Evolutionary conservation across 805 yeast genomes (phyloP), one percentile per base, ranked within the genome.

Genomic region (Candida caryicola): DNA sequence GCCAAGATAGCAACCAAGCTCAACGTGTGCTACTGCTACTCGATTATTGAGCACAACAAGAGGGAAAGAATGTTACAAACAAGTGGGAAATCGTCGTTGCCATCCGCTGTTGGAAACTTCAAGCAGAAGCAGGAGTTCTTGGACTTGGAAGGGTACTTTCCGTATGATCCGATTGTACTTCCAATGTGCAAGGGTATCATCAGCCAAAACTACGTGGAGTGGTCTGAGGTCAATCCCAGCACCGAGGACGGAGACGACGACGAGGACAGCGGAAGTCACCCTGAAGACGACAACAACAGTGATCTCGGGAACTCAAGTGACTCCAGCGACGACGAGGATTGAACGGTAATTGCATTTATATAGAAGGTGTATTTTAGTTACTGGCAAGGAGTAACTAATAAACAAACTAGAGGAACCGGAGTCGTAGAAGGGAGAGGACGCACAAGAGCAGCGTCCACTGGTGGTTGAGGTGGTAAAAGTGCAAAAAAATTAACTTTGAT

Each of bases 141-240:
- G 48, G 95, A 88, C 52, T 69, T 91, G 36, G 96, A 90, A 58
- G 89, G 93, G n/a, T 91, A 88, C 58, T 91, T 91, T 62, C 99
- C 99, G 9, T 91, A 86, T 58, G 98, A 91, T 66, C 99, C 99
- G 1, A 62, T 93, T 44, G 77, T 85, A 35, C 72, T 91, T 45
- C 83, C 81, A 31, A 62, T 62, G 8, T 76, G 86, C 33, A 78
- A 81, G 50, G 59, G 63, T 28, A 57, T 78, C 23, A 64, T 93
- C 39, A 66, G 72, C 23, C 69, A 63, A 4, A 71, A 73, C 42
- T 69, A 66, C 37, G 79, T 90, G 18, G 93, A 89, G 51, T 91
- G 98, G 98, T 53, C 64, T 4, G 65, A 65, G 28, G 74, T 67
- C 15, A 66, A 69, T 37, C 73, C 73, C 5, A 59, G 57, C 32